Evolutionary conservation across 176 grass and related monocot species (phyloP).

Genomic region (Rhipidocladum racemiflorum): DNA sequence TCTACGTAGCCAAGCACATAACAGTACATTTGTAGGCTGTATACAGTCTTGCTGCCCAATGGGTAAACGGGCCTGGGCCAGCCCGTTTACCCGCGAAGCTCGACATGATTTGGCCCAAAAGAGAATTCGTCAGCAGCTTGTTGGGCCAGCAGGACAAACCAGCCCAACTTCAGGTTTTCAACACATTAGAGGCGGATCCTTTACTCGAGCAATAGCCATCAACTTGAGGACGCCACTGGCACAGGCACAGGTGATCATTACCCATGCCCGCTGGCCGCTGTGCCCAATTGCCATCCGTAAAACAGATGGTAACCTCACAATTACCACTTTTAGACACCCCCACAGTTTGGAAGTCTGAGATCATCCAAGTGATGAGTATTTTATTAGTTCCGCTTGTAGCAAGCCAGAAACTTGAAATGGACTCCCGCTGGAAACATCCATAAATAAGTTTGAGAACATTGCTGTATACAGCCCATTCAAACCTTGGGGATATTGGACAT

Average conservation of each 20-base stretch:
- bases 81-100: not conserved
- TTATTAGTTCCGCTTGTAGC: not conserved
- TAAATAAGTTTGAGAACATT: not conserved
- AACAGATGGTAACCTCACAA: not conserved
- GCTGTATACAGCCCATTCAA: not conserved
- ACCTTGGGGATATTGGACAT: not conserved
- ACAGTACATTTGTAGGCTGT: not conserved
- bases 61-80: not conserved
- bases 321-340: not conserved
- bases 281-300: not conserved
- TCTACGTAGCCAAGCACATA: too few species aligned
- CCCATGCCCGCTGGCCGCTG: too few species aligned
- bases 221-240: not conserved
- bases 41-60: not conserved
- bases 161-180: not conserved
- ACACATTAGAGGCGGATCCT: not conserved
- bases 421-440: not conserved
- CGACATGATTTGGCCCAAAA: not conserved
- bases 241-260: not conserved
- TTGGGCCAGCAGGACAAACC: not conserved
- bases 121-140: not conserved
- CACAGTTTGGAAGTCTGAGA: not conserved
- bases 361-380: not conserved
- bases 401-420: not conserved
- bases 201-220: not conserved